Conservation (phyloP, 768 basidiomycete species). For the Goffeauzyma gilvescens region DNA sequence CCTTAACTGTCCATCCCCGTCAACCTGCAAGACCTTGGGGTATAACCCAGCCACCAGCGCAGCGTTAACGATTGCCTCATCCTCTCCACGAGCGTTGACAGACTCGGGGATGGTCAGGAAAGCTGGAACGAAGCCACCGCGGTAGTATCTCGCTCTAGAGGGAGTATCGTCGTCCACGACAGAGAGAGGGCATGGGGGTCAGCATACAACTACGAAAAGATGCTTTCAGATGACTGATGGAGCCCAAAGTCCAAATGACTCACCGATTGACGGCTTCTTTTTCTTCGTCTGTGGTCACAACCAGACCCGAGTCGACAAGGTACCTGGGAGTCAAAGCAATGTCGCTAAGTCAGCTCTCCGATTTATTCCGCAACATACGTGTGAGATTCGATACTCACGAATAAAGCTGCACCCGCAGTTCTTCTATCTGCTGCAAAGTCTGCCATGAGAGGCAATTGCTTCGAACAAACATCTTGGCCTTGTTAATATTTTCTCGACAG, state of each 20-base stretch:
- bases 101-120: slow-evolving; percentile 58
- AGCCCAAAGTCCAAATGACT: no score
- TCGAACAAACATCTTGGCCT: slow-evolving; percentile 58
- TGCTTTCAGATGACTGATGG: neutral
- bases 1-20: slow-evolving; percentile 45
- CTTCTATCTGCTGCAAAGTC: slow-evolving; percentile 89
- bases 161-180: no score
- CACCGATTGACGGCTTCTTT: slow-evolving; percentile 54
- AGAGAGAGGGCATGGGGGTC: no score
- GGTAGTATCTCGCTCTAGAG: no score
- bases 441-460: slow-evolving; percentile 66
- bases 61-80: slow-evolving; percentile 51
- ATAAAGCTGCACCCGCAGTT: slow-evolving; percentile 74
- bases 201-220: no score
- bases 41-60: slow-evolving; percentile 72
- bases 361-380: slow-evolving; percentile 6
- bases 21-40: slow-evolving; percentile 68
- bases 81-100: slow-evolving; percentile 46
- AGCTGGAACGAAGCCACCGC: no score
- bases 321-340: slow-evolving; percentile 38
- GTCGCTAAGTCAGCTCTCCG: neutral
- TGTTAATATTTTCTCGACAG: slow-evolving; percentile 40
- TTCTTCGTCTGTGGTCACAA: slow-evolving; percentile 47
- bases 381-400: slow-evolving; percentile 37
- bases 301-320: slow-evolving; percentile 70